Conservation (phyloP, 163 green algal species). For the Chloromonas sp. region DNA sequence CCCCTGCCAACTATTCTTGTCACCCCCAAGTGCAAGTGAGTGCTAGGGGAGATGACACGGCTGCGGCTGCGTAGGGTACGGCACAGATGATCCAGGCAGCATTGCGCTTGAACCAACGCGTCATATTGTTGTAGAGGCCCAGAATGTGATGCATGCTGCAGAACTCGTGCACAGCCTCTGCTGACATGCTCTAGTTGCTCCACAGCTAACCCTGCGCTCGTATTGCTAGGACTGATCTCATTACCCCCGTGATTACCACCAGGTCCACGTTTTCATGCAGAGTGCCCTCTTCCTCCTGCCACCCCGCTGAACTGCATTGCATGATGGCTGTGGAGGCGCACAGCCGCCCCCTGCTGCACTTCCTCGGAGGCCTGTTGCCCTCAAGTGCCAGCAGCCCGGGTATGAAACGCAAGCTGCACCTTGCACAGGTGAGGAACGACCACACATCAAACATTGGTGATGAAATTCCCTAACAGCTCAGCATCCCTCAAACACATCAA, state of each 20-base stretch:
- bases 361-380: neutral
- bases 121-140: neutral
- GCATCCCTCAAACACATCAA: neutral
- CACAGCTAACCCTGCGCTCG: no score
- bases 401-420: neutral
- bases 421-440: neutral
- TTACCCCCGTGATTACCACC: neutral
- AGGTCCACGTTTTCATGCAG: neutral
- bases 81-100: no score
- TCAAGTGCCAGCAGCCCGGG: neutral
- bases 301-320: neutral
- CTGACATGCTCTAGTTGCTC: no score
- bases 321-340: neutral
- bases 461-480: no score
- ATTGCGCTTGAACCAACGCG: neutral
- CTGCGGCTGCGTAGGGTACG: neutral
- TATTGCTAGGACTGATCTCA: no score
- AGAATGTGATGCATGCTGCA: neutral
- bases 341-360: neutral
- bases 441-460: neutral
- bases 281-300: neutral
- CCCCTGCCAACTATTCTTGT: neutral
- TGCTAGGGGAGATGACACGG: neutral
- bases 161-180: neutral
- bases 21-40: neutral